Conservation (phyloP, 345 rosid genomes). For the Salix dunnii region DNA sequence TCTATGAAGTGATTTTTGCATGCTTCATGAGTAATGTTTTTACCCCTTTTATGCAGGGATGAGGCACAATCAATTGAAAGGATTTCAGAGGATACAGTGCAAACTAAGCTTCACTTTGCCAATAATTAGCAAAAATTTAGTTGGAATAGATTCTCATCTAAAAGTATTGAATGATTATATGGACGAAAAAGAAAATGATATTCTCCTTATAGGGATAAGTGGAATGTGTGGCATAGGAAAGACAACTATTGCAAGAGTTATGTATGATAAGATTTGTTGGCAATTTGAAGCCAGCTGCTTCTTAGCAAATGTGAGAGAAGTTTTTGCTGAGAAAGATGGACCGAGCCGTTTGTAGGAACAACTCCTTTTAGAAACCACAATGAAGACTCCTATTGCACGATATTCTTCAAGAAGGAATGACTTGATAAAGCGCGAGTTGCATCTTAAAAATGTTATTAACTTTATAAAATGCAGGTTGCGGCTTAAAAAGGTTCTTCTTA, state of each 20-base stretch:
- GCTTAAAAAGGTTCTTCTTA: constrained; percentile 1
- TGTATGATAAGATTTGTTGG: neutral
- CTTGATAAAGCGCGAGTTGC: neutral
- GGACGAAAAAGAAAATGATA: neutral
- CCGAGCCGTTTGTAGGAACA: neutral
- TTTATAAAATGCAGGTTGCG: too few species aligned
- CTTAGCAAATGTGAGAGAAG: constrained; percentile 12
- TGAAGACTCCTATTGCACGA: too few species aligned
- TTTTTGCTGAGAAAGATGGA: neutral
- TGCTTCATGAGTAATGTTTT: neutral
- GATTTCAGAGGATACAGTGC: neutral
- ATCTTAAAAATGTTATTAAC: neutral
- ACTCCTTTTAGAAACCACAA: constrained; percentile 3
- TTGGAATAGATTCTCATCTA: neutral
- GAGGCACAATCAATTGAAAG: neutral
- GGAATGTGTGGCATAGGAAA: constrained; percentile 8
- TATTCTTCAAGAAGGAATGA: too few species aligned
- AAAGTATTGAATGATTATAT: neutral
- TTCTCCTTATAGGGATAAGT: neutral
- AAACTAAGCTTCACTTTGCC: neutral
- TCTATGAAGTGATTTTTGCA: neutral
- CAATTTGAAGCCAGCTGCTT: constrained; percentile 5
- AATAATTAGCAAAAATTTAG: neutral
- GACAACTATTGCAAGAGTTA: neutral
- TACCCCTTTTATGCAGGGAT: neutral